These are phyloP conservation scores for Boletus speciosus DNA, from an alignment of 768 basidiomycete species.

Conservation along the genomic window DNA sequence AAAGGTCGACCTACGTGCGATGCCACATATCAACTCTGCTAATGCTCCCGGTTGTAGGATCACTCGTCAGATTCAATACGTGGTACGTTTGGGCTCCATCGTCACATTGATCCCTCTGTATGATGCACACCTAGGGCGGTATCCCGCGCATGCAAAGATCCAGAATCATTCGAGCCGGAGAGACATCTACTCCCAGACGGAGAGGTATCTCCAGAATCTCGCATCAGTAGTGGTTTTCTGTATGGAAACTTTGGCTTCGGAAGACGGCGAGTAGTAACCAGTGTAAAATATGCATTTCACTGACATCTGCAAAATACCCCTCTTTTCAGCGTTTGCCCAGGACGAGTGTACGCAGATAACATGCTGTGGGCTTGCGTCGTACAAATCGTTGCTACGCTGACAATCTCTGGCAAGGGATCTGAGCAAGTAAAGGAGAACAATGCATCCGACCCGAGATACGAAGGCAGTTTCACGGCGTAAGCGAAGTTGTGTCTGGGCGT, in stretches of 20 bases:
- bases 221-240: background rate
- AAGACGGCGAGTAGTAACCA: background rate
- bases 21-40: background rate
- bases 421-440: background rate
- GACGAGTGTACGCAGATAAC: background rate
- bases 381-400: background rate
- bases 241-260: conserved; percentile 1
- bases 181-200: background rate
- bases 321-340: background rate
- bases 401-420: background rate
- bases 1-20: background rate
- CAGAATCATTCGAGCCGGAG: background rate
- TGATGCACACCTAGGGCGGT: background rate
- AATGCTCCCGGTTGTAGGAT: background rate
- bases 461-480: conserved; percentile 1
- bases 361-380: background rate
- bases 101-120: background rate
- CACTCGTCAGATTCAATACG: background rate
- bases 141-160: background rate
- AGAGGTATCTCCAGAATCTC: background rate
- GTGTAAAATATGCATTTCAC: background rate
- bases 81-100: background rate
- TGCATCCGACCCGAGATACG: background rate
- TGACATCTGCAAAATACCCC: background rate
- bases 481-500: background rate